phyloP scores from a whole-genome alignment of 495 filamentous ascomycete species.

The Corynascus novoguineensis region DNA sequence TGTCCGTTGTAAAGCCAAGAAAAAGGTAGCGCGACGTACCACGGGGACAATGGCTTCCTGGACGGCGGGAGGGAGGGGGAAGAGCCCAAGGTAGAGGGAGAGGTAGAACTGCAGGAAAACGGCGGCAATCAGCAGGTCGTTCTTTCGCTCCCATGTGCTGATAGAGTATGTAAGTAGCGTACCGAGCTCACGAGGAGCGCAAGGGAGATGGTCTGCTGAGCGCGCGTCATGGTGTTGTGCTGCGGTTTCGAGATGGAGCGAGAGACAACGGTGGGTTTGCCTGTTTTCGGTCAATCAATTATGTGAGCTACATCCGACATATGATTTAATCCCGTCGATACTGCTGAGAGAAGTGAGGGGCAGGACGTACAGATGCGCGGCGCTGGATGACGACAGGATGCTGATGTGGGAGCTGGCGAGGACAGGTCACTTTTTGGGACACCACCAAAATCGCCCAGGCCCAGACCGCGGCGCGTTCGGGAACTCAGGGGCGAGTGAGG shows the following conservation, averaged over 20 bases:
- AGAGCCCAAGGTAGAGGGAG: conserved; percentile 72
- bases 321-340: not conserved
- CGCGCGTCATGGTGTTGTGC: conserved; percentile 69
- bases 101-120: conserved; percentile 66
- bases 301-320: not conserved
- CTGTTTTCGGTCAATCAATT: not conserved
- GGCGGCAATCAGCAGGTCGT: not conserved
- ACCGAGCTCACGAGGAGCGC: conserved; percentile 84
- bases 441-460: not conserved
- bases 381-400: not conserved
- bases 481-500: not conserved
- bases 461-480: conserved; percentile 3
- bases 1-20: not conserved
- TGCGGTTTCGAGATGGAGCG: not conserved
- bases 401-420: not conserved
- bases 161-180: conserved; percentile 8
- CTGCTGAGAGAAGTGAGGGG: not conserved
- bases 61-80: conserved; percentile 72
- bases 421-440: conserved; percentile 6
- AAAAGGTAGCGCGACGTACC: conserved; percentile 40
- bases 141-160: not conserved
- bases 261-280: not conserved
- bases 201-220: conserved; percentile 85
- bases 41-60: conserved; percentile 68
- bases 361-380: not conserved